Evolutionary conservation across 2,329 filamentous ascomycete species (phyloP).

Genomic region (Aspergillus viridinutans): DNA sequence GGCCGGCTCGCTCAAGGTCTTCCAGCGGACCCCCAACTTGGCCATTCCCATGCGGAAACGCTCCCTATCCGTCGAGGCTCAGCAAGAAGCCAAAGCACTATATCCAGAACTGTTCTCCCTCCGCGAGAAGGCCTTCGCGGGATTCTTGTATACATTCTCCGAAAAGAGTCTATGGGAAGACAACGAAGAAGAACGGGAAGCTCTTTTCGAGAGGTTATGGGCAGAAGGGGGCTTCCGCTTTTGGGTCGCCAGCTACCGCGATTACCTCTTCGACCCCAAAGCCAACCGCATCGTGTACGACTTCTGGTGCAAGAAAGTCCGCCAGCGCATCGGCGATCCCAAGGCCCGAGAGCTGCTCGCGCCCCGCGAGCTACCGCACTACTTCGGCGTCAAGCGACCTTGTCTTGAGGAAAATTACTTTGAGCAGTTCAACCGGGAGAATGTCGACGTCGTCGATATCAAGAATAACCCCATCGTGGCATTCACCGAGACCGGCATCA

Average conservation of each 20-base stretch:
- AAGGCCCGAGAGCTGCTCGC: conserved; percentile 50
- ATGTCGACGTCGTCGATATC: conserved; percentile 46
- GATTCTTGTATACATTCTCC: conserved; percentile 55
- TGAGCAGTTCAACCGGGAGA: conserved; percentile 45
- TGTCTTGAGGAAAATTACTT: conserved; percentile 49
- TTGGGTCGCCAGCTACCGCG: conserved; percentile 54
- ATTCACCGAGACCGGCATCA: conserved; percentile 40
- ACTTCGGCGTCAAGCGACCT: conserved; percentile 52
- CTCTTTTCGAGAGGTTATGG: conserved; percentile 50
- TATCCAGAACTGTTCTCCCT: conserved; percentile 52
- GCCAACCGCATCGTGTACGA: conserved; percentile 54
- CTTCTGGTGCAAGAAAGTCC: conserved; percentile 53
- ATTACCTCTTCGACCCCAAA: conserved; percentile 44
- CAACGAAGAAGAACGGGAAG: conserved; percentile 47
- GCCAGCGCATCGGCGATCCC: conserved; percentile 49
- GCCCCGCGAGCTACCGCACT: conserved; percentile 50
- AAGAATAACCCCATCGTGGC: conserved; percentile 41
- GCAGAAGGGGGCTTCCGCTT: conserved; percentile 51
- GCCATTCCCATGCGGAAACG: conserved; percentile 58
- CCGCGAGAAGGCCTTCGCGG: conserved; percentile 53
- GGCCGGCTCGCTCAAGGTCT: conserved; percentile 54
- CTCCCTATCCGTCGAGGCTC: conserved; percentile 47
- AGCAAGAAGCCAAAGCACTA: conserved; percentile 43
- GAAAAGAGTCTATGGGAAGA: conserved; percentile 56
- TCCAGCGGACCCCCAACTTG: conserved; percentile 64